Evolutionary conservation across 2,329 filamentous ascomycete genomes (phyloP).

Genomic region (Aureobasidium pullulans): DNA sequence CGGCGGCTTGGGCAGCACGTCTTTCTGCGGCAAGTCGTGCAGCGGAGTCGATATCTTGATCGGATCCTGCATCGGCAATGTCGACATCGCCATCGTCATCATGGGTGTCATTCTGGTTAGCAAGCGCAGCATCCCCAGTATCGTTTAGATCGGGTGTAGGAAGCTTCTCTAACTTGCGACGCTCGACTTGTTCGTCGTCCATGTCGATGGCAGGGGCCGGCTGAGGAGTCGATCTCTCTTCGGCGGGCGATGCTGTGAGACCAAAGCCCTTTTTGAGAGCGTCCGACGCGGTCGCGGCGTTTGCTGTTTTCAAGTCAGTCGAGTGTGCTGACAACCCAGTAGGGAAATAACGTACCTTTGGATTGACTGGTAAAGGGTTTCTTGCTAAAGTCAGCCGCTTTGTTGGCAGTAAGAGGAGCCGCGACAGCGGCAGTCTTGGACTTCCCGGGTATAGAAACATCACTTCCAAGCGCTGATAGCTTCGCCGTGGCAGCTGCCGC

Average conservation of each 20-base stretch:
- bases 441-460: slow-evolving; percentile 44
- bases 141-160: slow-evolving; percentile 62
- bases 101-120: slow-evolving; percentile 39
- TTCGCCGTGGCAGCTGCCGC: slow-evolving; percentile 51
- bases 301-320: background rate
- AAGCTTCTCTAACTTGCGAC: slow-evolving; percentile 85
- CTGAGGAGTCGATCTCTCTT: slow-evolving; percentile 48
- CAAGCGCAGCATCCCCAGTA: slow-evolving; percentile 41
- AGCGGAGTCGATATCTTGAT: slow-evolving; percentile 81
- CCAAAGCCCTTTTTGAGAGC: slow-evolving; percentile 56
- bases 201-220: slow-evolving; percentile 67
- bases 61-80: slow-evolving; percentile 69
- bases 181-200: slow-evolving; percentile 78
- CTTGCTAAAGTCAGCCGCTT: slow-evolving; percentile 17
- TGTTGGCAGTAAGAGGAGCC: slow-evolving; percentile 31
- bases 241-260: slow-evolving; percentile 60
- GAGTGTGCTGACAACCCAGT: no score
- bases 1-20: slow-evolving; percentile 51
- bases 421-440: slow-evolving; percentile 37
- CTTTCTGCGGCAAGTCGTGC: slow-evolving; percentile 74
- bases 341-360: background rate
- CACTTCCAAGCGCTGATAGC: slow-evolving; percentile 46
- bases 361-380: background rate
- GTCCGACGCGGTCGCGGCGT: background rate
- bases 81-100: slow-evolving; percentile 60